Conservation (phyloP, 75 land plant genomes). For the Selaginella tamariscina region DNA sequence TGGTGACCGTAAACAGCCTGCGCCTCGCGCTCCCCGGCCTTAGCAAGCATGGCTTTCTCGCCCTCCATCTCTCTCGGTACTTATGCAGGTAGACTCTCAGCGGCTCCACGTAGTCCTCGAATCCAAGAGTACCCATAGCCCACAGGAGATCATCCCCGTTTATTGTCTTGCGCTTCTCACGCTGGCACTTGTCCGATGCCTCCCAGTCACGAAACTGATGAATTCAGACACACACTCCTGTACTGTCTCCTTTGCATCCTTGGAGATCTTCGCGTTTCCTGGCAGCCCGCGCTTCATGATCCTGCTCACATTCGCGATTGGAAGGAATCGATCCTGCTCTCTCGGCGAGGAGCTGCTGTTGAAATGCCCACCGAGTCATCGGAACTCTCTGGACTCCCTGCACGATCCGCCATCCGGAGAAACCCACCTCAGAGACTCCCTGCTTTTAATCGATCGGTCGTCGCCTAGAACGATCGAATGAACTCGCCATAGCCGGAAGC, state of each 20-base stretch:
- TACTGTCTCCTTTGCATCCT: constrained; percentile 71
- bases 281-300: constrained; percentile 70
- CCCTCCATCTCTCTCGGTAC: constrained; percentile 35
- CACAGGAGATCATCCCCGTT: constrained; percentile 70
- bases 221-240: constrained; percentile 82
- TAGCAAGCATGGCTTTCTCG: neutral
- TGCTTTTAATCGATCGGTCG: too few relatives aligned
- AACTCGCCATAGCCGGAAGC: too few relatives aligned
- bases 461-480: too few relatives aligned
- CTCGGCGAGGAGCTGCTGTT: constrained; percentile 7
- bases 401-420: constrained; percentile 1
- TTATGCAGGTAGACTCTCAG: constrained; percentile 58
- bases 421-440: too few relatives aligned
- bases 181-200: constrained; percentile 57
- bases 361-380: neutral
- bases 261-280: constrained; percentile 62
- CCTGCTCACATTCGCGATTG: constrained; percentile 63
- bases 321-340: constrained; percentile 66
- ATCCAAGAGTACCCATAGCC: constrained; percentile 74
- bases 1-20: too few relatives aligned
- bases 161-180: constrained; percentile 66
- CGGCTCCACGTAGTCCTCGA: constrained; percentile 68
- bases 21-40: neutral
- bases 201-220: constrained; percentile 77
- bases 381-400: neutral